Evolutionary conservation across 2,329 filamentous ascomycete species (phyloP), one percentile per base, ranked within the genome.

Genomic region (Fusarium veterinarium): DNA sequence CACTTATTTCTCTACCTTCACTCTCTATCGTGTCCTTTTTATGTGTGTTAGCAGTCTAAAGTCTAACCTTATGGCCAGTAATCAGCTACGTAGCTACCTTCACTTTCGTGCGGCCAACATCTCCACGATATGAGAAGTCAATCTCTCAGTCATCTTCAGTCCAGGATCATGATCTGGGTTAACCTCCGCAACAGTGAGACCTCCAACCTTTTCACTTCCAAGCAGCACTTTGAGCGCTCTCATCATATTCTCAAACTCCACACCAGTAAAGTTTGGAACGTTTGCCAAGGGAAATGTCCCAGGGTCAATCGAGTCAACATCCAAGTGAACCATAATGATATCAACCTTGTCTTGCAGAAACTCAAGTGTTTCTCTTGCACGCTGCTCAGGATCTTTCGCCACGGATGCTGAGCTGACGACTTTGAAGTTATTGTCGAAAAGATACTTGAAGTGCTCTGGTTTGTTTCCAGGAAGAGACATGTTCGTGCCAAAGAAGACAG

Each of bases 261-360:
- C 72, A 1, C 72, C 72, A 0, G 74, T 76, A 16, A 75, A 76
- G 19, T 74, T 74, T 0, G 70, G 67, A 5, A 76, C 46, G 16
- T 75, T 74, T 3, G 74, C 74, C 14, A 76, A 20, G 19, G 72
- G 74, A 37, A 76, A 76, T 2, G 46, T 64, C 13, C 44, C 48
- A 10, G 70, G 62, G 28, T 76, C 74, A 37, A 76, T 76, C 3
- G 71, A 66, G 23, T 76, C 73, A n/a, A 75, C 62, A 16, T 76
- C 71, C 10, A 75, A 25, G 48, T 75, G 73, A 20, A 75, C 68
- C 71, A 75, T 57, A 4, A 75, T 74, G 17, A 74, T 14, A 41
- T 75, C 73, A 5, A 75, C 73, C 4, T 46, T 67, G 0, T 53
- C 53, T 11, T 74, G 35, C 2, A 75, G 53, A 53, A 74, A 66